Evolutionary conservation across 805 yeast species (phyloP), one percentile per base, ranked within the genome.

Genomic region (Lipomyces oligophaga): DNA sequence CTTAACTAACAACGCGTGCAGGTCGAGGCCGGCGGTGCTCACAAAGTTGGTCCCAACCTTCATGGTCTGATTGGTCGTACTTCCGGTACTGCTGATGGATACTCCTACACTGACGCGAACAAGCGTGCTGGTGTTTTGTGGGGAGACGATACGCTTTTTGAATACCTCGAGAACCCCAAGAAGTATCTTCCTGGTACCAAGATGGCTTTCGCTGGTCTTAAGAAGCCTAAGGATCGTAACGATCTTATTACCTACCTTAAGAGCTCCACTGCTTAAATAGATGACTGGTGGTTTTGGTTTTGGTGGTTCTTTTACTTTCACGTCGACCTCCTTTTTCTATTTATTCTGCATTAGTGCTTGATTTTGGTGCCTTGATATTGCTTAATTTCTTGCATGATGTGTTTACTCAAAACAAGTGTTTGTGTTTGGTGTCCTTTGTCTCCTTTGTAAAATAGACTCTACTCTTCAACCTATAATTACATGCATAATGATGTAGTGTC

Each of bases 201-300:
- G 85, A 93, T 93, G 98, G 97, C 98, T 59, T 93, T 90, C 66
- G 98, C 96, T 76, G 98, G 98, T 77, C 81, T 93, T 74, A 93
- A 93, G 89, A 93, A 93, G 81, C 83, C 88, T 59, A 90, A 88
- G 83, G 98, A 93, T 79, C 87, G 97, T 83, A 85, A 86, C 76
- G 97, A 93, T 72, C 76, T 93, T 71, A 74, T 90, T 66, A 80
- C 97, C 64, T 90, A 87, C 42, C 45, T 51, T 32, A 51, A 51
- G 55, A 38, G 41, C 32, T 65, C 72, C 24, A 61, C 69, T 54
- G 67, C 63, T 44, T 66, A 65, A 59, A 26, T 16, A 8, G 30
- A 10, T 26, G 30, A 8, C 11, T 26, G 8, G 30, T 8, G 8
- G 30, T 26, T 26, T 8, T 26, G 11, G 30, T 26, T 26, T 26